Conservation (phyloP, 345 rosid species). For the Syzygium oleosum region DNA sequence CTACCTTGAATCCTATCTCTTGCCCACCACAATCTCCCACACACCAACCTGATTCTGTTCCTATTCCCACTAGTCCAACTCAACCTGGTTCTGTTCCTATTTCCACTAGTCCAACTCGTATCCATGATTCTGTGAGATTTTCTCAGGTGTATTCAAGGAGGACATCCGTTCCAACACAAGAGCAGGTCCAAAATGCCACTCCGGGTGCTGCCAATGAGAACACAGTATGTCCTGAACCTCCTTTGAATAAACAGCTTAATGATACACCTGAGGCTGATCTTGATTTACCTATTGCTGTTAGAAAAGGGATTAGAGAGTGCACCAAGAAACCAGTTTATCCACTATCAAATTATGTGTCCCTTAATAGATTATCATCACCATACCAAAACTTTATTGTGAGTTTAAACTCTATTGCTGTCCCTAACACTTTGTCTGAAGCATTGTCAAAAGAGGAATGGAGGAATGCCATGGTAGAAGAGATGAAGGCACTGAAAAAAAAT, state of each 20-base stretch:
- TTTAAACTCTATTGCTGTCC: too few species aligned
- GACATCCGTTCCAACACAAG: not conserved
- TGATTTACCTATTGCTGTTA: too few species aligned
- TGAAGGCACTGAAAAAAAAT: not conserved
- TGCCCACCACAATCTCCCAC: not conserved
- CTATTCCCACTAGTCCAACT: too few species aligned
- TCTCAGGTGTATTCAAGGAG: not conserved
- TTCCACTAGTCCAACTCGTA: not conserved
- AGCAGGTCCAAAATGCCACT: not conserved
- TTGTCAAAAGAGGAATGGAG: not conserved
- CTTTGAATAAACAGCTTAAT: not conserved
- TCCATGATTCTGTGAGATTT: not conserved
- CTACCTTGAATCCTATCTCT: not conserved
- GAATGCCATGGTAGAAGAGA: not conserved
- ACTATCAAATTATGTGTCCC: too few species aligned
- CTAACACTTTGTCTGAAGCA: too few species aligned
- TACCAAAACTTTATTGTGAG: too few species aligned
- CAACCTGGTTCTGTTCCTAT: too few species aligned
- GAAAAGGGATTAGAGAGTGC: too few species aligned
- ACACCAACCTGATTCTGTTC: too few species aligned
- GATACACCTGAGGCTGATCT: too few species aligned
- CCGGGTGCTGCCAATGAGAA: fast-evolving
- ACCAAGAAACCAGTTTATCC: too few species aligned
- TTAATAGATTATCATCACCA: too few species aligned
- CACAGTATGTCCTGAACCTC: not conserved